Percentiles rank a stretch among this genome's conserved stretches.
Evolutionary conservation across 345 rosid genomes (phyloP).

Genomic region (Dovyalis caffra): DNA sequence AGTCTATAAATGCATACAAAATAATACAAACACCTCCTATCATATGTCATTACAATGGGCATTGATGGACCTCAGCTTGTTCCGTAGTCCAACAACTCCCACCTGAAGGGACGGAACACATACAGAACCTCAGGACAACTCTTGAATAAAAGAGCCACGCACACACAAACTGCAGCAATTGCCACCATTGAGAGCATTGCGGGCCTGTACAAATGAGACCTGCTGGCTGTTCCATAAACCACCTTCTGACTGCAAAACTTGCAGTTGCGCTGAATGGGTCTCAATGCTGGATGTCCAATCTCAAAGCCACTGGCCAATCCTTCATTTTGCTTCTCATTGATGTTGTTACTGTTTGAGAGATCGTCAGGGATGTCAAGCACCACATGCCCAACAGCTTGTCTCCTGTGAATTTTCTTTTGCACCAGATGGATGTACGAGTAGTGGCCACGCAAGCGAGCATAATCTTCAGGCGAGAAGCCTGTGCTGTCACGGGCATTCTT

Average conservation of each 20-base stretch:
- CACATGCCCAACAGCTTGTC: slow-evolving; percentile 44
- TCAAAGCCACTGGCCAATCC: slow-evolving; percentile 47
- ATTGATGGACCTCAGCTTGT: slow-evolving; percentile 44
- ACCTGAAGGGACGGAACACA: slow-evolving; percentile 93
- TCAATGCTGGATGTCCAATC: slow-evolving; percentile 39
- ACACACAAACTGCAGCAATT: slow-evolving; percentile 95
- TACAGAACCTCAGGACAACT: slow-evolving; percentile 89
- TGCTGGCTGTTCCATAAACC: slow-evolving; percentile 44
- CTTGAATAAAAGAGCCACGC: slow-evolving; percentile 96
- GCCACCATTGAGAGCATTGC: slow-evolving; percentile 97
- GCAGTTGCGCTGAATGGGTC: slow-evolving; percentile 44
- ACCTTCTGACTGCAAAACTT: slow-evolving; percentile 65
- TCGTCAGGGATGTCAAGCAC: slow-evolving; percentile 55
- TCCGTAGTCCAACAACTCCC: slow-evolving; percentile 90
- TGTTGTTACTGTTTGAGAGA: slow-evolving; percentile 17
- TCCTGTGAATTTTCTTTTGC: slow-evolving; percentile 72
- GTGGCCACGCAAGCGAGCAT: slow-evolving; percentile 96
- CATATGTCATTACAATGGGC: slow-evolving; percentile 6
- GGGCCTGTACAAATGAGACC: slow-evolving; percentile 79
- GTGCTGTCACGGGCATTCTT: slow-evolving; percentile 76
- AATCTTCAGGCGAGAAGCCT: slow-evolving; percentile 94
- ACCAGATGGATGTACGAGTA: slow-evolving; percentile 89
- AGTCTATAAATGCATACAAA: slow-evolving; percentile 30
- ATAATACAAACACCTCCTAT: slow-evolving; percentile 27
- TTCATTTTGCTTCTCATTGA: slow-evolving; percentile 43